phyloP scores from a whole-genome alignment of 208 protist species.

The Leishmania amazonensis region DNA sequence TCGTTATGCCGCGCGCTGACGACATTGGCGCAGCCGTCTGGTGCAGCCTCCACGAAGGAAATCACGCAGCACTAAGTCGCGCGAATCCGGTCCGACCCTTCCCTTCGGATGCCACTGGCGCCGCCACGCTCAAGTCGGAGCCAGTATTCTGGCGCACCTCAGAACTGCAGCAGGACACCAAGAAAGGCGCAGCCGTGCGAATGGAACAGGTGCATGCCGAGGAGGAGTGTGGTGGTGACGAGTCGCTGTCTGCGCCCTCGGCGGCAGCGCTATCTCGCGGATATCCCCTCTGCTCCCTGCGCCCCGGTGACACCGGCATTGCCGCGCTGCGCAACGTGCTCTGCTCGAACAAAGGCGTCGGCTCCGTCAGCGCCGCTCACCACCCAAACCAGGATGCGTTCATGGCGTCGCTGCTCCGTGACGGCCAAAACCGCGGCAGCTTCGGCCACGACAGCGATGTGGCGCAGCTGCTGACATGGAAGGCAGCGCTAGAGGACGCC shows the following conservation, averaged over 20 bases:
- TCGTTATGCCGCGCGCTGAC: constrained; percentile 20
- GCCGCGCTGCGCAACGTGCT: constrained; percentile 5
- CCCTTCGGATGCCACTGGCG: not conserved
- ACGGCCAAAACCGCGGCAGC: constrained; percentile 40
- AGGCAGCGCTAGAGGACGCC: constrained; percentile 41
- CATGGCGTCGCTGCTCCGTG: constrained; percentile 27
- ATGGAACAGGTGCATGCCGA: not conserved
- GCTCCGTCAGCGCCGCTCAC: not conserved
- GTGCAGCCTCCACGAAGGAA: not conserved
- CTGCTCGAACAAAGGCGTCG: not conserved
- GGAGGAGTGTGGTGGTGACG: not conserved
- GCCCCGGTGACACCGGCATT: constrained; percentile 24
- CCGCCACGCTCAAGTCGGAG: not conserved
- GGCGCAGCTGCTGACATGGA: constrained; percentile 41
- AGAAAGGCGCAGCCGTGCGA: not conserved
- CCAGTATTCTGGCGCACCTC: constrained; percentile 7
- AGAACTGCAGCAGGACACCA: constrained; percentile 2
- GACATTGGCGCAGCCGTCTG: constrained; percentile 17
- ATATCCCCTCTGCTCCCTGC: constrained; percentile 25
- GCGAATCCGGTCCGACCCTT: not conserved
- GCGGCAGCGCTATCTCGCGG: not conserved
- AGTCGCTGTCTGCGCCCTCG: not conserved
- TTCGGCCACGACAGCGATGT: constrained; percentile 61
- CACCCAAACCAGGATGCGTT: constrained; percentile 10
- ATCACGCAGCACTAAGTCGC: not conserved